A percentile compares a stretch with the other conserved stretches of the same genome.
These are phyloP conservation scores for Ogataea glucozyma DNA, from an alignment of 805 yeast genomes.

Conservation along the genomic window DNA sequence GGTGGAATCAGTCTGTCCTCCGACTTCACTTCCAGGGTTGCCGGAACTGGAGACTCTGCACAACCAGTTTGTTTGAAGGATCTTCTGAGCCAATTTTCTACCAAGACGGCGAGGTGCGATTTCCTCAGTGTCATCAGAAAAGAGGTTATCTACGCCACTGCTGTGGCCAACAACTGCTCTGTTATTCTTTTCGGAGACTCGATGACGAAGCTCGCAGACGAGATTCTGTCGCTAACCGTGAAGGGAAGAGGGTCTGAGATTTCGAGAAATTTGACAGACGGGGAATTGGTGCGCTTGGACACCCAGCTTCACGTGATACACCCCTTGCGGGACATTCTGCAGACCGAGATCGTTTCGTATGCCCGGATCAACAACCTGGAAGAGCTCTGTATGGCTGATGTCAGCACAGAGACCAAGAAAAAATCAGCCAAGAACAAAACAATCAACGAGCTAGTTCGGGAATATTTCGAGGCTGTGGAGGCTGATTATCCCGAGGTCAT, in stretches of 20 bases:
- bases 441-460: constrained; percentile 72
- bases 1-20: constrained; percentile 37
- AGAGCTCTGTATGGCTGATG: constrained; percentile 26
- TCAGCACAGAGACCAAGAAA: constrained; percentile 30
- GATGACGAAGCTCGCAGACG: constrained; percentile 82
- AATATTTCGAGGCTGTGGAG: constrained; percentile 73
- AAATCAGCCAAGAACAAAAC: constrained; percentile 70
- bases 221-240: constrained; percentile 74
- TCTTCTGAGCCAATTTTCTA: constrained; percentile 42
- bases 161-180: constrained; percentile 45
- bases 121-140: constrained; percentile 47
- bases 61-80: constrained; percentile 29
- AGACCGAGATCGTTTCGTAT: constrained; percentile 65
- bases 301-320: constrained; percentile 49
- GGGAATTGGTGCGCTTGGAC: constrained; percentile 33
- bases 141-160: constrained; percentile 48
- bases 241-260: constrained; percentile 83
- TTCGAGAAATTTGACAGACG: constrained; percentile 51
- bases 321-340: constrained; percentile 77
- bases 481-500: constrained; percentile 83
- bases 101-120: constrained; percentile 69
- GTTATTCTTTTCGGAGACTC: constrained; percentile 73
- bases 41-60: constrained; percentile 10
- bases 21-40: constrained; percentile 27
- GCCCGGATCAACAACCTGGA: constrained; percentile 42